Percentiles rank a stretch among this genome's conserved stretches.
These are phyloP conservation scores for Paspalum notatum DNA, from an alignment of 176 grass and related monocot species.

Conservation along the genomic window DNA sequence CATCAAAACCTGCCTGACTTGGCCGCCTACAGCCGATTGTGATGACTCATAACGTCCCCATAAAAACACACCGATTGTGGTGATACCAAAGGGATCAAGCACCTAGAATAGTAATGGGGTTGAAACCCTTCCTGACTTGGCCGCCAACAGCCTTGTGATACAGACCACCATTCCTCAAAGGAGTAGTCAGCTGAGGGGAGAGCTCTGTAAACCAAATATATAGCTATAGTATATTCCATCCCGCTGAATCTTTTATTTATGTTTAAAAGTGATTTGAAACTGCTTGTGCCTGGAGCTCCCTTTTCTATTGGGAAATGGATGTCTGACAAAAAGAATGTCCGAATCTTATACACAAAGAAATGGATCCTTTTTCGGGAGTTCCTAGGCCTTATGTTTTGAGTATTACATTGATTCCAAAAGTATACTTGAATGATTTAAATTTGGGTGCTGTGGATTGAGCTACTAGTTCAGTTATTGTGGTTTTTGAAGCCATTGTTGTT, in stretches of 20 bases:
- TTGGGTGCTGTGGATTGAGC: background rate
- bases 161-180: too few relatives aligned
- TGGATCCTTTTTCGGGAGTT: background rate
- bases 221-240: background rate
- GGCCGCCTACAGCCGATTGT: too few relatives aligned
- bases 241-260: background rate
- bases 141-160: too few relatives aligned
- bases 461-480: constrained; percentile 6
- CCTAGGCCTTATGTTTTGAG: background rate
- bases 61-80: too few relatives aligned
- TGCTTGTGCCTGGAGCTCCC: background rate
- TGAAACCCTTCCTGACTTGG: too few relatives aligned
- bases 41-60: too few relatives aligned
- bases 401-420: constrained; percentile 14
- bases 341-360: background rate
- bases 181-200: too few relatives aligned
- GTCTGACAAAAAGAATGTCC: background rate
- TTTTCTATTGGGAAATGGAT: background rate
- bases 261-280: background rate
- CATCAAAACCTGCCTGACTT: too few relatives aligned
- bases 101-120: too few relatives aligned
- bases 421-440: background rate
- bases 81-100: too few relatives aligned
- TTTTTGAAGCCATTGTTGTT: constrained; percentile 29
- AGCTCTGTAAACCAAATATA: too few relatives aligned